These are phyloP conservation scores for Trichoderma sp. DNA, from an alignment of 2,329 filamentous ascomycete species.

Conservation along the genomic window DNA sequence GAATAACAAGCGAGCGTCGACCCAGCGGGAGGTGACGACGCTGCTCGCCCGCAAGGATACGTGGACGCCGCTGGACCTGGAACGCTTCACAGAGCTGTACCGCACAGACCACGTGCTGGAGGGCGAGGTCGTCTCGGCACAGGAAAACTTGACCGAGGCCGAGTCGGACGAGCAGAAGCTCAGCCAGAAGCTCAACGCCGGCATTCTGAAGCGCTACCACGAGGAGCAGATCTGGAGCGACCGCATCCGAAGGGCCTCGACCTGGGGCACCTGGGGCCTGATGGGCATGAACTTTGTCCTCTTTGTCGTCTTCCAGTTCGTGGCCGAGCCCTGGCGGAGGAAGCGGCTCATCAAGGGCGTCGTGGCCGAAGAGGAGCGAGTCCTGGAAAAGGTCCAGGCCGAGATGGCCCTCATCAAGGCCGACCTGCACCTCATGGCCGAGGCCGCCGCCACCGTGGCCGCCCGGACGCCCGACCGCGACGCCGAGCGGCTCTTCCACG, in stretches of 20 bases:
- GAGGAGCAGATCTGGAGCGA: slow-evolving; percentile 99
- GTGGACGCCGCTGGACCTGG: slow-evolving; percentile 84
- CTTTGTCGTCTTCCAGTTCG: slow-evolving; percentile 81
- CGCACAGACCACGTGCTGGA: slow-evolving; percentile 92
- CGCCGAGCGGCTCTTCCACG: not conserved
- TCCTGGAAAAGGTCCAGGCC: slow-evolving; percentile 51
- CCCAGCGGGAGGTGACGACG: slow-evolving; percentile 93
- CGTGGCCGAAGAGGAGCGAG: slow-evolving; percentile 71
- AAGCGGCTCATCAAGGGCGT: slow-evolving; percentile 78
- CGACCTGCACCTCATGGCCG: slow-evolving; percentile 34
- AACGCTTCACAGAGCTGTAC: slow-evolving; percentile 92
- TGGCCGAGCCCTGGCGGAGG: slow-evolving; percentile 91
- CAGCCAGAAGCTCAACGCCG: slow-evolving; percentile 71
- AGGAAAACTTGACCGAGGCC: slow-evolving; percentile 70
- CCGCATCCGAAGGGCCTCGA: slow-evolving; percentile 92
- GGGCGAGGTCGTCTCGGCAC: slow-evolving; percentile 72
- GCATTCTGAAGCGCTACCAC: slow-evolving; percentile 89
- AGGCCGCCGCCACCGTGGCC: slow-evolving; percentile 23
- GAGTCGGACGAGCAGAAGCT: slow-evolving; percentile 81
- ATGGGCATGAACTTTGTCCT: slow-evolving; percentile 96
- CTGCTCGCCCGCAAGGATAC: slow-evolving; percentile 91
- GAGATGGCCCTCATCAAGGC: slow-evolving; percentile 43
- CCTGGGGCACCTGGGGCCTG: slow-evolving; percentile 96
- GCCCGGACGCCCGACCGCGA: not conserved
- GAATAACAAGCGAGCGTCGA: slow-evolving; percentile 78